Evolutionary conservation across 192 early-diverging fungal species (phyloP).

Genomic region (Geranomyces variabilis): DNA sequence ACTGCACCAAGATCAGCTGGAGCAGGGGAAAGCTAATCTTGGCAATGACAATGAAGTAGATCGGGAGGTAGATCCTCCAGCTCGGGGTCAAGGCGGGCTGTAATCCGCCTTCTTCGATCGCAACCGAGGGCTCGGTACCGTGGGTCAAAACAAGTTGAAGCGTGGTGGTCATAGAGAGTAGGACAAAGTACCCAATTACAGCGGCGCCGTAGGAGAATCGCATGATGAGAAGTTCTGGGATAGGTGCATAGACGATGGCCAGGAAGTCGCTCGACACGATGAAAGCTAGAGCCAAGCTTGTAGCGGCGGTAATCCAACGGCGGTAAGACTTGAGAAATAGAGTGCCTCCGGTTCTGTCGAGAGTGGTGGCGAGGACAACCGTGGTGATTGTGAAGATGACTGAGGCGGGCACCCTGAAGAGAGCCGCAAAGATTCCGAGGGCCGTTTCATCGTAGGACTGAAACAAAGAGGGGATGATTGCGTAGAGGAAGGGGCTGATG

Average conservation of each 20-base stretch:
- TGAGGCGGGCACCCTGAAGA: background rate
- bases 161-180: background rate
- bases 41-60: conserved; percentile 4
- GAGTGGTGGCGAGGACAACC: background rate
- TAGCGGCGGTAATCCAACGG: background rate
- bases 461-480: conserved; percentile 4
- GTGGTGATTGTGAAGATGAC: conserved; percentile 4
- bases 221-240: background rate
- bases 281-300: conserved; percentile 2
- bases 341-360: background rate
- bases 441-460: background rate
- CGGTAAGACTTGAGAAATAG: background rate
- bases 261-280: conserved; percentile 10
- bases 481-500: conserved; percentile 1
- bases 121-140: conserved; percentile 5
- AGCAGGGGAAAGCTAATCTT: background rate
- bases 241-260: conserved; percentile 1
- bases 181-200: background rate
- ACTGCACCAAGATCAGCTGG: background rate
- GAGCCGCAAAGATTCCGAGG: background rate
- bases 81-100: background rate
- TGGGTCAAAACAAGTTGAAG: conserved; percentile 7
- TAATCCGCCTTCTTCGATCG: conserved; percentile 13
- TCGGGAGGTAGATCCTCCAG: conserved; percentile 10
- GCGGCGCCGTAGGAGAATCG: background rate